Evolutionary conservation across 768 basidiomycete genomes (phyloP).

Genomic region (Boletus eberwhitei): DNA sequence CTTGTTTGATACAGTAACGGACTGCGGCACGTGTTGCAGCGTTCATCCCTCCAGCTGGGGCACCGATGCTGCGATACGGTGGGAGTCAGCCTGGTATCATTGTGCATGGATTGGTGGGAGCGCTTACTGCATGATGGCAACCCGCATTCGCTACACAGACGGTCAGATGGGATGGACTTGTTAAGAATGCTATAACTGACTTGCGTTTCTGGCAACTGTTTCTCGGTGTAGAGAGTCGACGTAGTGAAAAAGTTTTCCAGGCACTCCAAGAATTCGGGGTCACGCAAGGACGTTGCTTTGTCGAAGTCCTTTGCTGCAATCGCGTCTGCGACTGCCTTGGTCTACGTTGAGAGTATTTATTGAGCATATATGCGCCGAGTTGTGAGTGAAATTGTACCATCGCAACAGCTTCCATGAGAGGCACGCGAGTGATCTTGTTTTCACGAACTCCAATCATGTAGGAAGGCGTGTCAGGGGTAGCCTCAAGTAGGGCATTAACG

Average conservation of each 20-base stretch:
- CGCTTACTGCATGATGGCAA: conserved; percentile 82
- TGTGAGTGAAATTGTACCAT: conserved; percentile 47
- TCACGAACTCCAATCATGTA: conserved; percentile 97
- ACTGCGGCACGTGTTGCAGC: conserved; percentile 94
- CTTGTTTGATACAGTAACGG: conserved; percentile 88
- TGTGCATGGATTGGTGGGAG: neutral
- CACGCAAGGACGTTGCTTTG: conserved; percentile 83
- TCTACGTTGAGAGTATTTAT: conserved; percentile 43
- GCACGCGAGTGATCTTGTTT: conserved; percentile 91
- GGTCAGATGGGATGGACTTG: conserved; percentile 8
- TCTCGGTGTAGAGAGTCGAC: conserved; percentile 55
- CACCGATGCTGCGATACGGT: conserved; percentile 66
- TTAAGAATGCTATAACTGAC: conserved; percentile 25
- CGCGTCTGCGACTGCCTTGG: conserved; percentile 78
- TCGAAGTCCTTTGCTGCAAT: conserved; percentile 81
- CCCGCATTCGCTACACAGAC: conserved; percentile 58
- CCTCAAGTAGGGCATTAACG: conserved; percentile 79
- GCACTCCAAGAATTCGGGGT: conserved; percentile 87
- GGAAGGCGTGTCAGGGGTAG: conserved; percentile 86
- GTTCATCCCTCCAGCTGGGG: conserved; percentile 98
- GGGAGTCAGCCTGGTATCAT: neutral
- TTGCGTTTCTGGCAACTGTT: conserved; percentile 49
- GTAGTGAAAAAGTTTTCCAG: conserved; percentile 81
- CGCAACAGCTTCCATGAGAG: conserved; percentile 89
- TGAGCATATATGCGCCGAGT: conserved; percentile 1